Evolutionary conservation across 306 rosid genomes (phyloP).

Genomic region (Canavalia ensiformis): DNA sequence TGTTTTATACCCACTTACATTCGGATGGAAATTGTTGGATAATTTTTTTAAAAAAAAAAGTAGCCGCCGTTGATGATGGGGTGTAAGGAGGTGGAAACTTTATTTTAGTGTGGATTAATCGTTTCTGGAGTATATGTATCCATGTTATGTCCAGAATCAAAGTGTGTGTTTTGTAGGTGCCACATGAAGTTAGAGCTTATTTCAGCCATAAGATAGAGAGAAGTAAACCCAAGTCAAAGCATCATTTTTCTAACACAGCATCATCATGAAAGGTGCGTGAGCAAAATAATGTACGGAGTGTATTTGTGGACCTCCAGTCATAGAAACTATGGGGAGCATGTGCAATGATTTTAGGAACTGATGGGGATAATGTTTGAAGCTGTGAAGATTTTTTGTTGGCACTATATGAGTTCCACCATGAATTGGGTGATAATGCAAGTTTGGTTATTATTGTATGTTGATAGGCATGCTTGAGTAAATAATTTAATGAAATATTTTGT

Average conservation of each 20-base stretch:
- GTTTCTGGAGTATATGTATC: too few species aligned
- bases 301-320: conserved; percentile 2
- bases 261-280: conserved; percentile 21
- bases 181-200: conserved; percentile 34
- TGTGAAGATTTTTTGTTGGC: conserved; percentile 1
- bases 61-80: too few species aligned
- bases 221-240: conserved; percentile 15
- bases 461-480: background rate
- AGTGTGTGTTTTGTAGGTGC: background rate
- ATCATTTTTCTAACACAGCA: background rate
- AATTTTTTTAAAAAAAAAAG: too few species aligned
- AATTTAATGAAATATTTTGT: background rate
- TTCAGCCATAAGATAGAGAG: conserved; percentile 32
- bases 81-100: too few species aligned
- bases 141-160: too few species aligned
- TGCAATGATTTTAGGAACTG: conserved; percentile 22
- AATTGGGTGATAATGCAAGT: background rate
- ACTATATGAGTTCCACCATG: background rate
- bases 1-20: too few species aligned
- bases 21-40: too few species aligned
- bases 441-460: conserved; percentile 11
- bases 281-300: conserved; percentile 13
- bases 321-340: conserved; percentile 35
- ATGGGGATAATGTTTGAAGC: conserved; percentile 12
- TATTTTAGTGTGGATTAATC: too few species aligned